Conservation (phyloP, 768 basidiomycete species). For the Amanita polypyramis region DNA sequence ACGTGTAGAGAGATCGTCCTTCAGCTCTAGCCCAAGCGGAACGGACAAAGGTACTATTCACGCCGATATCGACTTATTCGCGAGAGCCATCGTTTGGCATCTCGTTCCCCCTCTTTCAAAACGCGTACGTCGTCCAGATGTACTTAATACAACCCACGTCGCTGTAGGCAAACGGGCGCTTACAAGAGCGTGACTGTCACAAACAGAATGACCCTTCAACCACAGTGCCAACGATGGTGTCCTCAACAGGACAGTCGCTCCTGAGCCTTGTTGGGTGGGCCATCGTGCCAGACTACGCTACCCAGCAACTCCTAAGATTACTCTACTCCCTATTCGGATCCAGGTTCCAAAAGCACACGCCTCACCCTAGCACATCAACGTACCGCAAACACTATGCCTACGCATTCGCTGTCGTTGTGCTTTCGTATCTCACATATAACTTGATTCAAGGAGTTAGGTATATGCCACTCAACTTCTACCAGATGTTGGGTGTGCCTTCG, state of each 20-base stretch:
- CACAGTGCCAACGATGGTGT: neutral
- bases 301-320: slow-evolving; percentile 37
- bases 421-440: slow-evolving; percentile 58
- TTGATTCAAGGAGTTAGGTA: slow-evolving; percentile 45
- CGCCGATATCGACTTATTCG: too few species aligned
- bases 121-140: too few species aligned
- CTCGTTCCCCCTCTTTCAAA: too few species aligned
- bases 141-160: too few species aligned
- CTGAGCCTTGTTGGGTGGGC: slow-evolving; percentile 51
- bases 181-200: too few species aligned
- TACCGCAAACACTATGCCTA: slow-evolving; percentile 53
- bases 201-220: neutral
- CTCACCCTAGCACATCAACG: slow-evolving; percentile 29
- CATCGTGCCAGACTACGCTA: slow-evolving; percentile 52
- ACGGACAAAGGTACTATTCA: too few species aligned
- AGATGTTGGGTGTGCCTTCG: slow-evolving; percentile 54
- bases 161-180: too few species aligned
- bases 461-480: slow-evolving; percentile 67
- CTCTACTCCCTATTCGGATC: slow-evolving; percentile 28
- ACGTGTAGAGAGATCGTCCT: too few species aligned
- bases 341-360: slow-evolving; percentile 19
- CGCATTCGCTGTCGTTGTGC: slow-evolving; percentile 51
- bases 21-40: too few species aligned
- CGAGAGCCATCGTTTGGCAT: too few species aligned
- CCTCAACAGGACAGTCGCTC: slow-evolving; percentile 3